These are phyloP conservation scores for Colletotrichum sp. DNA, from an alignment of 2,329 filamentous ascomycete species.

Conservation along the genomic window DNA sequence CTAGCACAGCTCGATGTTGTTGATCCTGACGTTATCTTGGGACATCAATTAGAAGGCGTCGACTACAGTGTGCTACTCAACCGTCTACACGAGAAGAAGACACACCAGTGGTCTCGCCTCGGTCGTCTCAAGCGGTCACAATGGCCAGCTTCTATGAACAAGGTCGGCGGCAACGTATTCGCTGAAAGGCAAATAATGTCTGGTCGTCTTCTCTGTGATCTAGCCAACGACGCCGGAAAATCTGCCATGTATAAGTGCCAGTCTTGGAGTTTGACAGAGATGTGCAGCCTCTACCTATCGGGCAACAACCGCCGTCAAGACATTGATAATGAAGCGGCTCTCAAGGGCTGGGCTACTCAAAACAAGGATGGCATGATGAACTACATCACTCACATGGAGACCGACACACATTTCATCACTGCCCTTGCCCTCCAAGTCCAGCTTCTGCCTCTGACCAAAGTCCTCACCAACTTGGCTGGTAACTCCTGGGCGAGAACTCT, in stretches of 20 bases:
- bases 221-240: slow-evolving; percentile 96
- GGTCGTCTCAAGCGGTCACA: slow-evolving; percentile 82
- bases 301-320: slow-evolving; percentile 77
- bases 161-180: slow-evolving; percentile 88
- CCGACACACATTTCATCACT: slow-evolving; percentile 95
- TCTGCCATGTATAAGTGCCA: slow-evolving; percentile 97
- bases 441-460: slow-evolving; percentile 91
- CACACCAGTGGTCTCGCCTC: slow-evolving; percentile 92
- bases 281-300: slow-evolving; percentile 89
- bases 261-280: slow-evolving; percentile 97
- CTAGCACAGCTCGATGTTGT: slow-evolving; percentile 85
- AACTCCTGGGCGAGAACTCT: slow-evolving; percentile 98
- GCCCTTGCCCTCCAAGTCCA: slow-evolving; percentile 89
- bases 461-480: slow-evolving; percentile 93
- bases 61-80: slow-evolving; percentile 92
- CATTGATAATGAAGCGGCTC: slow-evolving; percentile 83
- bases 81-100: slow-evolving; percentile 87
- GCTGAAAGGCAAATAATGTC: slow-evolving; percentile 89
- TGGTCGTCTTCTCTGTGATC: slow-evolving; percentile 88
- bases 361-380: slow-evolving; percentile 86
- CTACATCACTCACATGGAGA: slow-evolving; percentile 91
- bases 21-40: slow-evolving; percentile 92
- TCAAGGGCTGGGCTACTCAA: slow-evolving; percentile 83
- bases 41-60: slow-evolving; percentile 95
- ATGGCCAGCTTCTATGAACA: slow-evolving; percentile 89